Conservation (phyloP, 768 basidiomycete species). For the Aureoboletus auriporus region DNA sequence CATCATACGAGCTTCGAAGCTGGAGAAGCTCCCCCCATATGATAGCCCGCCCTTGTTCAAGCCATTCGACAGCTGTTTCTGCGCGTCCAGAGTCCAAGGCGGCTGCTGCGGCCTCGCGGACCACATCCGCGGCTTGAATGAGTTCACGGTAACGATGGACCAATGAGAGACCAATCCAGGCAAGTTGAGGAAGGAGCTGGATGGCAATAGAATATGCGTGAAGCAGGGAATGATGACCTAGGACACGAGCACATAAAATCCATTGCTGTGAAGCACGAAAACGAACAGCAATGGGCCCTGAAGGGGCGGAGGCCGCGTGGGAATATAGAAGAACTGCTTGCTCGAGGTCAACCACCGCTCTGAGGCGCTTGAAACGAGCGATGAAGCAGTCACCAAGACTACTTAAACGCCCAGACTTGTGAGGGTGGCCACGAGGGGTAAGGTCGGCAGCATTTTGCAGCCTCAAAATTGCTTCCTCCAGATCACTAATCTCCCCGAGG, state of each 20-base stretch:
- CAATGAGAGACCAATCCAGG: conserved; percentile 7
- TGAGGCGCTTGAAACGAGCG: not conserved
- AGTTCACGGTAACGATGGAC: not conserved
- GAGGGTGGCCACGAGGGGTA: too few species aligned
- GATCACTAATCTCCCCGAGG: too few species aligned
- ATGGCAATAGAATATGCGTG: conserved; percentile 15
- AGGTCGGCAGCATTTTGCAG: too few species aligned
- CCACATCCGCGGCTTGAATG: too few species aligned
- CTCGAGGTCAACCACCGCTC: not conserved
- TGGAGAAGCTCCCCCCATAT: conserved; percentile 3
- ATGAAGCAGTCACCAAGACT: not conserved
- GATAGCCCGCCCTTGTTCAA: not conserved
- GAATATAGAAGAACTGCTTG: not conserved
- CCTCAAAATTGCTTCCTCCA: too few species aligned
- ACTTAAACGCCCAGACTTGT: not conserved
- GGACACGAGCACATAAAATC: not conserved
- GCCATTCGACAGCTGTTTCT: not conserved
- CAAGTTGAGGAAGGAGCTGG: conserved; percentile 10
- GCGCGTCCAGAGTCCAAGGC: not conserved
- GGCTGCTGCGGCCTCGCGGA: too few species aligned
- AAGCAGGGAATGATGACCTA: conserved; percentile 6
- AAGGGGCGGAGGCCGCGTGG: not conserved
- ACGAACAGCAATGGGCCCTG: not conserved
- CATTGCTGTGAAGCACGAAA: not conserved
- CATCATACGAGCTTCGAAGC: not conserved